A percentile compares a stretch with the other conserved stretches of the same genome.
These are phyloP conservation scores for Nakazawaea sp. DNA, from an alignment of 805 yeast genomes.

Conservation along the genomic window DNA sequence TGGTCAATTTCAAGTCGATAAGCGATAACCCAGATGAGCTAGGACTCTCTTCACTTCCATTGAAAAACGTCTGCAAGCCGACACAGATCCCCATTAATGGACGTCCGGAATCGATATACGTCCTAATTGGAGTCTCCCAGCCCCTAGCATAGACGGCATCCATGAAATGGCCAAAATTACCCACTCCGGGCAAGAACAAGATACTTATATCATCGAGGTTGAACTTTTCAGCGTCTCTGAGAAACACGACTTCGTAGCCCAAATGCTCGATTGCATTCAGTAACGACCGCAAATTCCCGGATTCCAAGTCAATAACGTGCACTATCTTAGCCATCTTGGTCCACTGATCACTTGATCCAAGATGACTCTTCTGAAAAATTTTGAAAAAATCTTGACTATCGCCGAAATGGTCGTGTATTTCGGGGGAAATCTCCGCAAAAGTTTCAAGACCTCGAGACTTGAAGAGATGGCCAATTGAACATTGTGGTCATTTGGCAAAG, in stretches of 20 bases:
- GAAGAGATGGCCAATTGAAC: no score
- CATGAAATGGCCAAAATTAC: constrained; percentile 93
- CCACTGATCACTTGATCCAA: no score
- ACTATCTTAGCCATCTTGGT: no score
- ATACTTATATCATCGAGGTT: constrained; percentile 38
- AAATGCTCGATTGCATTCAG: constrained; percentile 76
- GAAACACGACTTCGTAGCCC: constrained; percentile 63
- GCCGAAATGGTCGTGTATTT: no score
- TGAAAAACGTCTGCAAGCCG: constrained; percentile 83
- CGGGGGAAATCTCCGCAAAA: no score
- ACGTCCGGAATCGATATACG: constrained; percentile 69
- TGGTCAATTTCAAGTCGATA: constrained; percentile 44
- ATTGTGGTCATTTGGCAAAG: no score
- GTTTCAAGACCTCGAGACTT: no score
- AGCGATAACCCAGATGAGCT: constrained; percentile 50
- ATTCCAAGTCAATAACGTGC: constrained; percentile 86
- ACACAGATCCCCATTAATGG: constrained; percentile 97
- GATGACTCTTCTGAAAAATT: no score
- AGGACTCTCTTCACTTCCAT: constrained; percentile 69
- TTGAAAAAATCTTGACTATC: no score
- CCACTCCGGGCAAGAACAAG: constrained; percentile 92
- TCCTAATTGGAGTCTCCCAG: constrained; percentile 56
- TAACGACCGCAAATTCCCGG: constrained; percentile 89
- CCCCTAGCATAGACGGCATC: constrained; percentile 55
- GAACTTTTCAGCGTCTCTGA: constrained; percentile 54